Conservation (phyloP, 75 land plant genomes). For the Cryptomeria japonica region DNA sequence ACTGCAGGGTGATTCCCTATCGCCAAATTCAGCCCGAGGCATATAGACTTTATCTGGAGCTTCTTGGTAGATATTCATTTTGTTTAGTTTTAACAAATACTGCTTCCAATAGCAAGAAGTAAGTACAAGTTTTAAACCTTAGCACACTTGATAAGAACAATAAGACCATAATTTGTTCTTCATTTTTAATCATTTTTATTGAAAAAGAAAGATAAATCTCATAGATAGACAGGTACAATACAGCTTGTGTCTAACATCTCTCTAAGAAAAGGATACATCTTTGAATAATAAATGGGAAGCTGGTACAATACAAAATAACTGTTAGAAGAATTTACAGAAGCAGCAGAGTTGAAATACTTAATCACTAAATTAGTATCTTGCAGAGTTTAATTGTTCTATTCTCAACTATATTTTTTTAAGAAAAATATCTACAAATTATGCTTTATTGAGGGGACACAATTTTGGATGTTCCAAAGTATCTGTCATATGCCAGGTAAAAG, state of each 20-base stretch:
- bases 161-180: not conserved
- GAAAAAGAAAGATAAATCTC: not conserved
- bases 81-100: constrained; percentile 18
- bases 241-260: not conserved
- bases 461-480: too few relatives aligned
- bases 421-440: too few relatives aligned
- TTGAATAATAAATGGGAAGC: too few relatives aligned
- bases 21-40: constrained; percentile 64
- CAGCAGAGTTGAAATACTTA: too few relatives aligned
- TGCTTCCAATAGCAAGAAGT: constrained; percentile 20
- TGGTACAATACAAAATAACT: too few relatives aligned
- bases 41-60: constrained; percentile 57
- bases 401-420: too few relatives aligned
- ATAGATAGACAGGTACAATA: not conserved
- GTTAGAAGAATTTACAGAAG: too few relatives aligned
- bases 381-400: too few relatives aligned
- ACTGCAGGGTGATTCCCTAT: constrained; percentile 50
- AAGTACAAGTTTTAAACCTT: not conserved
- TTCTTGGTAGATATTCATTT: constrained; percentile 54
- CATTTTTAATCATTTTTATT: not conserved
- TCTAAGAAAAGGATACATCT: too few relatives aligned
- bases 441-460: too few relatives aligned
- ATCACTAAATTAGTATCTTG: too few relatives aligned
- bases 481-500: too few relatives aligned
- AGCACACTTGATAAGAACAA: not conserved